These are phyloP conservation scores for Pseudonitzschia multiseries DNA, from an alignment of 108 stramenopile genomes.

Conservation along the genomic window DNA sequence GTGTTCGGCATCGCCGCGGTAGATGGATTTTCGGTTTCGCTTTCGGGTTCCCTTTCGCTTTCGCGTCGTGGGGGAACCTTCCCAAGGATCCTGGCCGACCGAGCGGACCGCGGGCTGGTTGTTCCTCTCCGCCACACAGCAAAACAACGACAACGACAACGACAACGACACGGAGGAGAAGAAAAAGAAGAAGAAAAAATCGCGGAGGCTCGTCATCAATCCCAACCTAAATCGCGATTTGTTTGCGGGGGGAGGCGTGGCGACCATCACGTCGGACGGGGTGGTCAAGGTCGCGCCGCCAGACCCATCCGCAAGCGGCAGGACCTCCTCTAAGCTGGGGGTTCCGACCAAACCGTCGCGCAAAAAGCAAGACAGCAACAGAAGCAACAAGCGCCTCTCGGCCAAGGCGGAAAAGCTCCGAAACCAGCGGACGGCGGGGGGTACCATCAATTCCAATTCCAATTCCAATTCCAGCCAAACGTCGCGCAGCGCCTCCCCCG, in stretches of 20 bases:
- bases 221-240: not conserved
- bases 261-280: not conserved
- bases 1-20: no score
- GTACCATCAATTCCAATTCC: not conserved
- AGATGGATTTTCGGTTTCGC: no score
- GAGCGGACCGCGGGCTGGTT: no score
- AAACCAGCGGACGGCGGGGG: not conserved
- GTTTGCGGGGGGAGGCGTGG: not conserved
- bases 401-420: not conserved
- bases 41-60: no score
- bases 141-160: no score
- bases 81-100: no score
- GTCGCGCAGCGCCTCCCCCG: not conserved
- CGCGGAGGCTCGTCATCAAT: not conserved
- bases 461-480: no score
- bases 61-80: no score
- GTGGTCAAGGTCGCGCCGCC: no score
- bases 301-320: no score
- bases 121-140: no score
- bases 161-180: no score
- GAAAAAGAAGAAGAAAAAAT: conserved; percentile 3
- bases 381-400: not conserved
- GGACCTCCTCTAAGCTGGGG: not conserved
- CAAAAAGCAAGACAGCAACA: not conserved
- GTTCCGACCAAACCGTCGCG: not conserved